Conservation (phyloP, 2,329 filamentous ascomycete genomes). For the Cytospora leucostoma region DNA sequence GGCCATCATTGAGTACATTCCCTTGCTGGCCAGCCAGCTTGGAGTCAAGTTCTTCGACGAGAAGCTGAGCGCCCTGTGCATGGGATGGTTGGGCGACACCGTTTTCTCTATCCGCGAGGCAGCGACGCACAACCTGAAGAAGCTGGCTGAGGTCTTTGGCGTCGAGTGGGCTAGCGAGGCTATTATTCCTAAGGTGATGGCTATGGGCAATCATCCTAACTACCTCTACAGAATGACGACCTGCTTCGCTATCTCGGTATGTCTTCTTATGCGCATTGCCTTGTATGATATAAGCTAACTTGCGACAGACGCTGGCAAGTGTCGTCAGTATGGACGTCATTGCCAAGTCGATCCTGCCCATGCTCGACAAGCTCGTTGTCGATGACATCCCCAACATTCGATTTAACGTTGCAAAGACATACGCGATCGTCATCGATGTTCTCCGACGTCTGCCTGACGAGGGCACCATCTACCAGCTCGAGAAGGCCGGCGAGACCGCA, state of each 20-base stretch:
- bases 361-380: constrained; percentile 88
- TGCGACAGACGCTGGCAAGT: constrained; percentile 77
- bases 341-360: constrained; percentile 88
- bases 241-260: constrained; percentile 97
- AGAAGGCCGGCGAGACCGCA: constrained; percentile 70
- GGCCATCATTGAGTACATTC: constrained; percentile 99
- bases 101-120: constrained; percentile 98
- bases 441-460: constrained; percentile 87
- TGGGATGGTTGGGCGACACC: constrained; percentile 97
- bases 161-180: constrained; percentile 96
- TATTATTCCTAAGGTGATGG: constrained; percentile 98
- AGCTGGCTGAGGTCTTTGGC: constrained; percentile 97
- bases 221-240: constrained; percentile 99
- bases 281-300: constrained; percentile 32
- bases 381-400: constrained; percentile 99
- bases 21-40: constrained; percentile 89
- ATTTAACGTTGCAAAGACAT: constrained; percentile 99
- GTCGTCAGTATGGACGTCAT: constrained; percentile 94
- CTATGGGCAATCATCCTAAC: constrained; percentile 97
- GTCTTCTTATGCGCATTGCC: constrained; percentile 40
- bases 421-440: constrained; percentile 85
- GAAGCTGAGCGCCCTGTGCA: constrained; percentile 91
- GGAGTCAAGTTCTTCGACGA: constrained; percentile 98
- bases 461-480: constrained; percentile 80
- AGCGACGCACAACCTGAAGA: constrained; percentile 95